Evolutionary conservation across 345 rosid genomes (phyloP).

Genomic region (Turnera subulata): DNA sequence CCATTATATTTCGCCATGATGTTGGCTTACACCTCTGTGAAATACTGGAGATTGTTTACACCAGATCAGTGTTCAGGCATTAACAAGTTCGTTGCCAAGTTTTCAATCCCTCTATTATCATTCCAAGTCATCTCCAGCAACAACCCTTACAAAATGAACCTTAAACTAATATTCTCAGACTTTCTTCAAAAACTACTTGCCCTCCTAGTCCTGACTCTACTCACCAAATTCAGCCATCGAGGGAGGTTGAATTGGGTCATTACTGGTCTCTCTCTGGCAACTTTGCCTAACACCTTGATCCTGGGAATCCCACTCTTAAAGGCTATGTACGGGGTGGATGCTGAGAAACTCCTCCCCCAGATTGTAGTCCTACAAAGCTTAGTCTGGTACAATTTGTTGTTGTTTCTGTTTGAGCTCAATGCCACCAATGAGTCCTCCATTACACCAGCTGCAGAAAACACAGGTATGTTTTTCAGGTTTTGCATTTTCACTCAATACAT

Average conservation of each 20-base stretch:
- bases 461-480: slow-evolving; percentile 35
- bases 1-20: slow-evolving; percentile 79
- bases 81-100: slow-evolving; percentile 84
- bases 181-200: slow-evolving; percentile 63
- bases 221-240: slow-evolving; percentile 45
- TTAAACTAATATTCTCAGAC: slow-evolving; percentile 55
- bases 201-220: slow-evolving; percentile 28
- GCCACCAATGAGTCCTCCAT: slow-evolving; percentile 41
- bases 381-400: slow-evolving; percentile 70
- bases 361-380: slow-evolving; percentile 76
- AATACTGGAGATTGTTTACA: slow-evolving; percentile 63
- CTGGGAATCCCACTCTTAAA: slow-evolving; percentile 71
- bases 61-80: slow-evolving; percentile 87
- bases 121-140: slow-evolving; percentile 65
- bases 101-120: slow-evolving; percentile 71
- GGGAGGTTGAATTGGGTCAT: slow-evolving; percentile 58
- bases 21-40: slow-evolving; percentile 63
- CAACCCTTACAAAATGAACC: slow-evolving; percentile 77
- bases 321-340: slow-evolving; percentile 69
- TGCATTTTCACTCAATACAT: background rate
- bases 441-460: slow-evolving; percentile 33
- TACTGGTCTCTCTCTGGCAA: slow-evolving; percentile 65
- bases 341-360: slow-evolving; percentile 56
- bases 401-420: slow-evolving; percentile 71
- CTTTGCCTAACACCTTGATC: slow-evolving; percentile 79